These are phyloP conservation scores for Leucaena leucocephala DNA, from an alignment of 306 rosid species.

Conservation along the genomic window DNA sequence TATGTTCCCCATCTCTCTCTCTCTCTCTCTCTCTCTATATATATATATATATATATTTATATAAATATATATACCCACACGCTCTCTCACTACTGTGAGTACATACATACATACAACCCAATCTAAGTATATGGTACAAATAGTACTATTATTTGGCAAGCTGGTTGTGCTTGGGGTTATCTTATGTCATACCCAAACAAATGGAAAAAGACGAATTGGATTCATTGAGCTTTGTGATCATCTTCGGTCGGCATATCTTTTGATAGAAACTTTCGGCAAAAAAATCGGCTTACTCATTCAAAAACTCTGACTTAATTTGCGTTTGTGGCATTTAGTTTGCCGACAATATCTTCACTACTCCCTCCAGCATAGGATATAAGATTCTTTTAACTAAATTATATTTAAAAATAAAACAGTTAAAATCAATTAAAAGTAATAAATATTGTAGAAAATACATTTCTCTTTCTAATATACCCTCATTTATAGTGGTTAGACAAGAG, in stretches of 20 bases:
- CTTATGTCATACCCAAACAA: constrained; percentile 29
- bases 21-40: too few species aligned
- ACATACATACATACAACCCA: background rate
- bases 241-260: constrained; percentile 32
- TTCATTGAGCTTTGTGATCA: constrained; percentile 35
- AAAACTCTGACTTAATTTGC: background rate
- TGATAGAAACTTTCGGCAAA: constrained; percentile 17
- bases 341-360: background rate
- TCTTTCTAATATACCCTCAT: too few species aligned
- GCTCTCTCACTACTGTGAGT: background rate
- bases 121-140: background rate
- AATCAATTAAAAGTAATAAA: too few species aligned
- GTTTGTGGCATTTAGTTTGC: background rate
- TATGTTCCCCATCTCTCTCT: background rate
- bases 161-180: constrained; percentile 12
- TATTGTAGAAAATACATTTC: too few species aligned
- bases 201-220: constrained; percentile 32
- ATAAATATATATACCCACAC: background rate
- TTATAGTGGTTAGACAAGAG: too few species aligned
- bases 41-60: too few species aligned
- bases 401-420: too few species aligned
- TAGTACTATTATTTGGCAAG: background rate
- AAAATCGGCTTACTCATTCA: constrained; percentile 26
- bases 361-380: too few species aligned
- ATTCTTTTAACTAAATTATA: too few species aligned